Base-by-base conservation (phyloP, 208 protist genomes). In the Trypanosoma cruzi region DNA sequence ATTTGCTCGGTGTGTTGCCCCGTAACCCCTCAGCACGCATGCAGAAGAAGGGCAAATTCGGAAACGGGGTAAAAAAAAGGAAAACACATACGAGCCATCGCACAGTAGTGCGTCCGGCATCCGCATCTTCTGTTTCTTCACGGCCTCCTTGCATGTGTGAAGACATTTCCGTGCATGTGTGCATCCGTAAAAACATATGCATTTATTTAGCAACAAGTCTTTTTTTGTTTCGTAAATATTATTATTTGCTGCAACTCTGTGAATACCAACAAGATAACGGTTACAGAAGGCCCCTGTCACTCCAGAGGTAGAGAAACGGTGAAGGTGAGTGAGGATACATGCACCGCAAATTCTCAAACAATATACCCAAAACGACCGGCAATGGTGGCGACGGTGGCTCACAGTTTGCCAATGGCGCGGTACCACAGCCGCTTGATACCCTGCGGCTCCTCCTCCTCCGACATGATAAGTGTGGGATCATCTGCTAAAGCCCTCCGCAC, bases 391-490 rank as follows among this genome's bases (percentile, higher is more conserved):
- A 11, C 64, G 11, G 36, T 24, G 18, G 22, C 40, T 62, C 79
- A 95, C 69, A 92, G 58, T 75, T 90, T 95, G 7, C 89, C 89
- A 50, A 95, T 95, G 13, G 81, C 83, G 67, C 87, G 85, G 68
- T 91, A 90, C 89, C 89, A 95, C 60, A 89, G 68, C 1, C 85
- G 75, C 40, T 69, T 70, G 63, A 85, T 57, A 5, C 89, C 89
- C 18, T 80, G 82, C 5, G 89, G 68, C 36, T 89, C 79, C 36
- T 92, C n/a, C n/a, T n/a, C 84, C 1, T 44, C 73, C 16, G 81
- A 65, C 14, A 77, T 46, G 4, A 63, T 61, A 22, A 92, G 76
- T n/a, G 81, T 80, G 4, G 80, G 71, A 55, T 95, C 89, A 5
- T 71, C 89, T 13, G 73, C 52, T 11, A 95, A 75, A n/a, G 85